A percentile compares a stretch with the other conserved stretches of the same genome.
These are phyloP conservation scores for Penicillium maclennaniae DNA, from an alignment of 495 filamentous ascomycete species.

Conservation along the genomic window DNA sequence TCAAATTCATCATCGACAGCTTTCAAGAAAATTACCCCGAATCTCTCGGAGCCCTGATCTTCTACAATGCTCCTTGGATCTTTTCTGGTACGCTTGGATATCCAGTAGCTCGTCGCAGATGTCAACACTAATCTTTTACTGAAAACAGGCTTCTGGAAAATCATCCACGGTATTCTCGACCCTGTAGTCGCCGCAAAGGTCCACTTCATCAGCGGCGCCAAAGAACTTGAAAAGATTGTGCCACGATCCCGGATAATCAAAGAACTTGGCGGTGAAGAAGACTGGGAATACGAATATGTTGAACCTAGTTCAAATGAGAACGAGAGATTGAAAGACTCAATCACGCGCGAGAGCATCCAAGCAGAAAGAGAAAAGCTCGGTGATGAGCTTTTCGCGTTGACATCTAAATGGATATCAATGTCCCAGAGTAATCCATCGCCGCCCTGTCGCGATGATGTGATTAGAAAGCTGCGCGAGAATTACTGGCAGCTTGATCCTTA, in stretches of 20 bases:
- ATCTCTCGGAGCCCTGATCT: conserved; percentile 75
- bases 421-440: conserved; percentile 36
- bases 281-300: conserved; percentile 75
- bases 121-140: neutral
- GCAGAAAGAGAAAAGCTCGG: conserved; percentile 54
- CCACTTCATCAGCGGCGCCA: conserved; percentile 78
- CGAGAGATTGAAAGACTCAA: conserved; percentile 58
- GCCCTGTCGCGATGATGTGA: conserved; percentile 52
- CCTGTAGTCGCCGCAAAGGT: conserved; percentile 93
- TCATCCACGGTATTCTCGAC: conserved; percentile 89
- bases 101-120: neutral
- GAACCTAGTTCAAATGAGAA: conserved; percentile 75
- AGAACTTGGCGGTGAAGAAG: conserved; percentile 80
- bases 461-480: conserved; percentile 60
- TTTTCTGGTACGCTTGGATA: conserved; percentile 62
- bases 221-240: conserved; percentile 73
- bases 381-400: conserved; percentile 63
- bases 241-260: conserved; percentile 60
- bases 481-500: conserved; percentile 84
- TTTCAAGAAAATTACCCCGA: conserved; percentile 97
- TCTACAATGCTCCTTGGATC: conserved; percentile 93
- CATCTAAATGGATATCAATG: conserved; percentile 59
- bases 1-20: conserved; percentile 95
- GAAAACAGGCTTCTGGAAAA: conserved; percentile 65
- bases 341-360: conserved; percentile 52